These are phyloP conservation scores for Clavulina sp. DNA, from an alignment of 768 basidiomycete species.

Conservation along the genomic window DNA sequence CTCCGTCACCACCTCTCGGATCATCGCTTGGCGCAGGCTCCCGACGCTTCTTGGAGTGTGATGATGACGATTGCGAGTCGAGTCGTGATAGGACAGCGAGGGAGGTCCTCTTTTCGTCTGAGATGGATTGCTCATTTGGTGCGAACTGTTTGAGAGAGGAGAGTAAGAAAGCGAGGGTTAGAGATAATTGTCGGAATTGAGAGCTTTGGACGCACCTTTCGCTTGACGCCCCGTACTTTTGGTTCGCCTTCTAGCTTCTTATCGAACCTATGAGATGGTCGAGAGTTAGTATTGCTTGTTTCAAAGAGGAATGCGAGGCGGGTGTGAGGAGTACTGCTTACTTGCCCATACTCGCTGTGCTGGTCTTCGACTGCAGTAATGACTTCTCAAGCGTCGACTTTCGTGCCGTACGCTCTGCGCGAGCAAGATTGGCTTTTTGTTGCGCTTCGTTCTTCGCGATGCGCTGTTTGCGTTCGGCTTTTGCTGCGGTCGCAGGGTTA, in stretches of 20 bases:
- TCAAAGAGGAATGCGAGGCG: neutral
- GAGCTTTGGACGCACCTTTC: constrained; percentile 52
- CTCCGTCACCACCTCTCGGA: constrained; percentile 26
- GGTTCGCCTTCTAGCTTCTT: constrained; percentile 81
- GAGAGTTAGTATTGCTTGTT: neutral
- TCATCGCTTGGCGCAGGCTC: constrained; percentile 23
- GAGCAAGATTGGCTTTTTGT: constrained; percentile 46
- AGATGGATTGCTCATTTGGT: constrained; percentile 47
- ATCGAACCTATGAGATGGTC: constrained; percentile 43
- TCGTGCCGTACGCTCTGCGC: constrained; percentile 24
- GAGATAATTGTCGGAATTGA: neutral
- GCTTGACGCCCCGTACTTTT: constrained; percentile 71
- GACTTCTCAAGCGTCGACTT: constrained; percentile 62
- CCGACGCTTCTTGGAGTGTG: constrained; percentile 37
- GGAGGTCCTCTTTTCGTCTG: constrained; percentile 53
- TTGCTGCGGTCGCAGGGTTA: constrained; percentile 62
- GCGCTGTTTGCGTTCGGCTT: constrained; percentile 62
- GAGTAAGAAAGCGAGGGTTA: neutral
- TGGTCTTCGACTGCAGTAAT: constrained; percentile 54
- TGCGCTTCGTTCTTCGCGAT: constrained; percentile 76
- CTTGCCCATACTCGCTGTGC: constrained; percentile 86
- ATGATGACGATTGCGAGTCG: constrained; percentile 32
- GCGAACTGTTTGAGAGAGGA: constrained; percentile 45
- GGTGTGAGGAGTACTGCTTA: constrained; percentile 6
- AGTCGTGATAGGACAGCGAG: constrained; percentile 62